Base-by-base conservation (phyloP, 1,139 yeast genomes). In the Pichia sp. region DNA sequence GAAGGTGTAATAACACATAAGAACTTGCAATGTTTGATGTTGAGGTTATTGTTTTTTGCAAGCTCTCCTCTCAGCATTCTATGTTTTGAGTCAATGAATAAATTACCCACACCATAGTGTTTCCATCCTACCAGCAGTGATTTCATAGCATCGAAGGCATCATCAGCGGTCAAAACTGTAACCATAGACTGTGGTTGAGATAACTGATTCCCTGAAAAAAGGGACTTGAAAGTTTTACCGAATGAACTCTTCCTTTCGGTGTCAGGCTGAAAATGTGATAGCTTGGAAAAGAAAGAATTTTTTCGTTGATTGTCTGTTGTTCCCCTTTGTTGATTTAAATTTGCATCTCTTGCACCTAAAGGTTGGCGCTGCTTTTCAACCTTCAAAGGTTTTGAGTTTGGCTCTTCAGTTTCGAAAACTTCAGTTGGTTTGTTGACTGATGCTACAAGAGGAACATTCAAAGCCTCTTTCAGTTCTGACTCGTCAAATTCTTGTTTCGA, bases 81-180 rank as follows among this genome's bases (percentile, higher is more conserved):
- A 8, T 74, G 71, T 15, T 73, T 69, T 44, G 75, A 73, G 62
- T 78, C 79, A 53, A 79, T 72, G 50, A 72, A 73, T 59, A 86
- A 75, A 57, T 81, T 78, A 62, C 79, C 81, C 65, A 86, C 71
- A 8, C 93, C 92, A 64, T 85, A 85, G 60, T 80, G 81, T 15
- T 82, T 78, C 93, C 93, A 86, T 11, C 86, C 82, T 52, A 71
- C 74, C 62, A 86, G 72, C 57, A 85, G 76, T 43, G 87, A 82
- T 67, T 75, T 78, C 62, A 86, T 72, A 4, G 90, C 90, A 44
- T 82, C 79, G 52, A 79, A 77, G 77, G 85, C 78, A 66, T 85
- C 89, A 50, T 74, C 79, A 64, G 72, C 73, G 19, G 79, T 76
- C 56, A 80, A 70, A 38, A 77, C 74, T 1, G 85, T 79, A 44